A percentile compares a stretch with the other conserved stretches of the same genome.
Evolutionary conservation across 1,139 yeast genomes (phyloP).

Genomic region (Candida smagusa): DNA sequence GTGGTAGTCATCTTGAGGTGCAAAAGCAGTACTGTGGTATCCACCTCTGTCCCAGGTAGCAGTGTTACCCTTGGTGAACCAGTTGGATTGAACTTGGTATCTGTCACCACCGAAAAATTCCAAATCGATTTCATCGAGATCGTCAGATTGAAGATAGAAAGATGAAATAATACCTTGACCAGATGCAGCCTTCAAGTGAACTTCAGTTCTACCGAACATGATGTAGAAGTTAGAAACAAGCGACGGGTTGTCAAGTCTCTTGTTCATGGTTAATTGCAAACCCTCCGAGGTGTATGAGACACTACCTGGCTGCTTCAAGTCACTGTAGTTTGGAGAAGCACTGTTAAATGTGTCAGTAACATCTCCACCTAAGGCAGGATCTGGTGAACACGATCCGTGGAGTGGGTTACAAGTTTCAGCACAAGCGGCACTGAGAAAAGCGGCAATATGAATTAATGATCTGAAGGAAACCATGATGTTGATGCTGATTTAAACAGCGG

Average conservation of each 20-base stretch:
- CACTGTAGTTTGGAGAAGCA: constrained; percentile 36
- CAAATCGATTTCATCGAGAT: constrained; percentile 80
- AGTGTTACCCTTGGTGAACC: constrained; percentile 75
- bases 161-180: constrained; percentile 80
- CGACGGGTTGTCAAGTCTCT: constrained; percentile 74
- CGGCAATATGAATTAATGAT: constrained; percentile 8
- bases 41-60: constrained; percentile 75
- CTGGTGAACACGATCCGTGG: constrained; percentile 32
- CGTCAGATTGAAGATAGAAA: constrained; percentile 80
- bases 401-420: constrained; percentile 34
- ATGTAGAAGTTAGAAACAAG: constrained; percentile 72
- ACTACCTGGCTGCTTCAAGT: constrained; percentile 21
- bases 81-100: constrained; percentile 75
- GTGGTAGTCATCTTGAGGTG: constrained; percentile 47
- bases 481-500: background rate
- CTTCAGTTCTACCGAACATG: constrained; percentile 84
- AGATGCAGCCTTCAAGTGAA: constrained; percentile 62
- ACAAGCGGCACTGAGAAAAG: constrained; percentile 6
- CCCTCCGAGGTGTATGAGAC: constrained; percentile 41
- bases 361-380: constrained; percentile 56
- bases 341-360: constrained; percentile 46
- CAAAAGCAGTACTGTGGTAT: constrained; percentile 50
- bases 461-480: constrained; percentile 1
- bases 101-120: constrained; percentile 82
- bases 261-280: constrained; percentile 51